Evolutionary conservation across 148 eudicot genomes (phyloP).

Genomic region (Chenopodium formosanum): DNA sequence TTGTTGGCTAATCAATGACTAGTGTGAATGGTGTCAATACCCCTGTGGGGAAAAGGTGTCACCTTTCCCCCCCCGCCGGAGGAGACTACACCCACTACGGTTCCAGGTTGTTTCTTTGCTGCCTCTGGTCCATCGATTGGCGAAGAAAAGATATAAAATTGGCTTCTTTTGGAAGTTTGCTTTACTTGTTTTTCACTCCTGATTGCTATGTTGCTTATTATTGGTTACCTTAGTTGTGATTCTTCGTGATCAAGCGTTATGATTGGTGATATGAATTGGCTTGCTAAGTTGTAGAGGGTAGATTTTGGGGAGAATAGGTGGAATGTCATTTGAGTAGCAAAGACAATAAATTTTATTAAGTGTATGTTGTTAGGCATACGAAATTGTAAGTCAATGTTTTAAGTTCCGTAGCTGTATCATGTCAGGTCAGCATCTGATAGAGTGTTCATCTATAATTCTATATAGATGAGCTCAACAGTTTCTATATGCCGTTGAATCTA

Average conservation of each 20-base stretch:
- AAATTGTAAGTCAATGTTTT: background rate
- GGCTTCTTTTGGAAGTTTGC: background rate
- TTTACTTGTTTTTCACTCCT: background rate
- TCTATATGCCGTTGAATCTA: background rate
- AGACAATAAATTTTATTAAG: background rate
- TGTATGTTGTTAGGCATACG: background rate
- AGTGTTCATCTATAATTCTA: background rate
- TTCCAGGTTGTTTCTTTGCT: background rate
- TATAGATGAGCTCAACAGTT: background rate
- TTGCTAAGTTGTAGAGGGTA: background rate
- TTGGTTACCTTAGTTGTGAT: background rate
- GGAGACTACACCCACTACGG: too few species aligned
- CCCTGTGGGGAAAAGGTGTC: too few species aligned
- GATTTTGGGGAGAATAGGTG: background rate
- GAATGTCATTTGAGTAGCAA: background rate
- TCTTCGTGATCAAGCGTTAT: background rate
- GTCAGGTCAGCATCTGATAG: background rate
- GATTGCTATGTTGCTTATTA: background rate
- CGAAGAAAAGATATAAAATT: background rate
- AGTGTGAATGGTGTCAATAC: background rate
- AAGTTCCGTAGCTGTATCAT: background rate
- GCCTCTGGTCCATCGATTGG: background rate
- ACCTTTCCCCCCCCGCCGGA: background rate
- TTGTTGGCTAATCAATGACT: background rate
- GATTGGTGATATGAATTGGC: background rate